phyloP scores from a whole-genome alignment of 2,329 filamentous ascomycete species.

The Fusarium praegraminearum region DNA sequence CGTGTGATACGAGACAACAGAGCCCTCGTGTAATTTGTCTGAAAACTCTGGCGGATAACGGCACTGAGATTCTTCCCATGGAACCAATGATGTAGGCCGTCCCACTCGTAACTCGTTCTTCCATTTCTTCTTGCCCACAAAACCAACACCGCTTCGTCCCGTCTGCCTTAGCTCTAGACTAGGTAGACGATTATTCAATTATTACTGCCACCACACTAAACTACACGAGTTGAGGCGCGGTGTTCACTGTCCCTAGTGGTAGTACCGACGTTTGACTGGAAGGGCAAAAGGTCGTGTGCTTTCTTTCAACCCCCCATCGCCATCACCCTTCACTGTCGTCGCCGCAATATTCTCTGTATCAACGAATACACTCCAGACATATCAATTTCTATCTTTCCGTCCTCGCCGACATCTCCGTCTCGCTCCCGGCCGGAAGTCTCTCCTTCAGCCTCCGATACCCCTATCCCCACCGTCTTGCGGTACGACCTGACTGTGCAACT shows the following conservation, averaged over 20 bases:
- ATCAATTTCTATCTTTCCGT: slow-evolving; percentile 14
- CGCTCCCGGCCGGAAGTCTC: slow-evolving; percentile 19
- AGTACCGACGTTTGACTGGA: slow-evolving; percentile 43
- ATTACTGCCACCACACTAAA: background rate
- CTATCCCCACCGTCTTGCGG: slow-evolving; percentile 39
- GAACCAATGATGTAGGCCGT: slow-evolving; percentile 41
- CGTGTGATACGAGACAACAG: slow-evolving; percentile 34
- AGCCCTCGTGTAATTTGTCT: slow-evolving; percentile 21
- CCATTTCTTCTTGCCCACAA: slow-evolving; percentile 39
- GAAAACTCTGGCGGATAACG: slow-evolving; percentile 35
- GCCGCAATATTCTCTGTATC: background rate
- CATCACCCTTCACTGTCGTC: slow-evolving; percentile 1
- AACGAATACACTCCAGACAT: background rate
- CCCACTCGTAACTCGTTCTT: slow-evolving; percentile 39
- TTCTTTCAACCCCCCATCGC: slow-evolving; percentile 21
- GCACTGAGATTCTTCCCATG: slow-evolving; percentile 42
- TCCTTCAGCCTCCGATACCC: slow-evolving; percentile 37
- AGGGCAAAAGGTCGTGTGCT: slow-evolving; percentile 58
- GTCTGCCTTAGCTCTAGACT: slow-evolving; percentile 23
- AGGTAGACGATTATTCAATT: background rate
- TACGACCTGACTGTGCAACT: slow-evolving; percentile 16
- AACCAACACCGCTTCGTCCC: slow-evolving; percentile 38
- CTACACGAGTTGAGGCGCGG: slow-evolving; percentile 18
- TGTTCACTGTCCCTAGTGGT: background rate
- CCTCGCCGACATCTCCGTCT: slow-evolving; percentile 27